A percentile compares a stretch with the other conserved stretches of the same genome.
Evolutionary conservation across 257 asterid genomes (phyloP).

Genomic region (Verbascum thapsus): DNA sequence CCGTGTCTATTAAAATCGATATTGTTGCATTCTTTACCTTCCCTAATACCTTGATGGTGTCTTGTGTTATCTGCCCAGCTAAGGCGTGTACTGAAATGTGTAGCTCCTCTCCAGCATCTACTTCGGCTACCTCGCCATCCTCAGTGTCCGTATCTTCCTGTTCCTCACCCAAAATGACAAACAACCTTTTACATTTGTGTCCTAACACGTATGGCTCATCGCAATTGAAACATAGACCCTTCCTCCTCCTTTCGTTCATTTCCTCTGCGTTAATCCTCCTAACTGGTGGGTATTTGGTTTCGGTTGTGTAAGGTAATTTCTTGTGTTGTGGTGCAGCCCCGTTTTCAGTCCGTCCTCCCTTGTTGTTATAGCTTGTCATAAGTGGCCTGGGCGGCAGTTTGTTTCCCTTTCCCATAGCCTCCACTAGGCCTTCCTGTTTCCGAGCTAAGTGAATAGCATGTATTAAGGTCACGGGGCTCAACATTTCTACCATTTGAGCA

Average conservation of each 20-base stretch:
- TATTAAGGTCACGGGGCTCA: rapidly evolving
- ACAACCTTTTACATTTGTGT: neutral
- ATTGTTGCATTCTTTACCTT: neutral
- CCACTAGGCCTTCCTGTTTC: neutral
- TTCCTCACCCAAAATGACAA: neutral
- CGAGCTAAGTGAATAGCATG: neutral
- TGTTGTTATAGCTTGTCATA: no score
- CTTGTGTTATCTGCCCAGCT: neutral
- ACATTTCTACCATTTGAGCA: neutral
- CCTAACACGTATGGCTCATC: neutral
- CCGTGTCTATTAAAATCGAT: neutral
- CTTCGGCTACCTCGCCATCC: no score
- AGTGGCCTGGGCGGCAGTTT: neutral
- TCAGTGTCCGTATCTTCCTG: neutral
- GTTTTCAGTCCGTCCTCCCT: neutral
- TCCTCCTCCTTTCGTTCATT: neutral
- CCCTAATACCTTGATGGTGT: neutral
- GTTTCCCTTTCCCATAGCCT: neutral
- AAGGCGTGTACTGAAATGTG: neutral
- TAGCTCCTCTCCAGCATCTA: neutral
- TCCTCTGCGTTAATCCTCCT: neutral
- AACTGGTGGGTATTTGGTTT: neutral
- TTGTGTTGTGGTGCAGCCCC: neutral
- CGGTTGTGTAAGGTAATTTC: no score
- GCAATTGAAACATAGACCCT: neutral